phyloP scores from a whole-genome alignment of 176 grass and related monocot species.

The Triticum monococcum region DNA sequence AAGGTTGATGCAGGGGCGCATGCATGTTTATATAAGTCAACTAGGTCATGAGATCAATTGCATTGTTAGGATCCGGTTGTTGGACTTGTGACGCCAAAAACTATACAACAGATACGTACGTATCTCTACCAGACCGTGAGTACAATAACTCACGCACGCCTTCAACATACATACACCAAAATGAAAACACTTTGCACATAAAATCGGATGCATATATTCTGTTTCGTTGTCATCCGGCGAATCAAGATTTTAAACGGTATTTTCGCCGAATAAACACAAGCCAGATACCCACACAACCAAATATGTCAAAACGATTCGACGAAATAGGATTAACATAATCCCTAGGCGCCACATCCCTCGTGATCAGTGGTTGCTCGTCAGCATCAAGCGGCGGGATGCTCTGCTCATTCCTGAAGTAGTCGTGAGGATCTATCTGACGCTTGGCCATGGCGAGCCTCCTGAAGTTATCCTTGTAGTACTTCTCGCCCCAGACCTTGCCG shows the following conservation, averaged over 20 bases:
- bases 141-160: too few species aligned
- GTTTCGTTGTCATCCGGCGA: background rate
- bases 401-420: background rate
- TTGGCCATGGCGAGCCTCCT: slow-evolving; percentile 7
- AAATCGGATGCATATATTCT: background rate
- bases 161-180: too few species aligned
- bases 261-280: background rate
- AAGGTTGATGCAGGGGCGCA: too few species aligned
- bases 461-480: background rate
- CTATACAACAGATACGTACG: too few species aligned
- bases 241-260: background rate
- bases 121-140: too few species aligned
- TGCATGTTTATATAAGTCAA: too few species aligned
- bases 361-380: background rate
- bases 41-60: too few species aligned
- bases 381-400: background rate
- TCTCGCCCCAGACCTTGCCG: background rate
- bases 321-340: background rate
- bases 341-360: background rate
- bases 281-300: background rate
- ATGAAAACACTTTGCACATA: background rate
- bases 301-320: background rate
- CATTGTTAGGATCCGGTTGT: too few species aligned
- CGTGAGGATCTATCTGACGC: background rate
- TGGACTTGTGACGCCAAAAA: too few species aligned